These are phyloP conservation scores for Leccinum imitatum DNA, from an alignment of 768 basidiomycete genomes.

Conservation along the genomic window DNA sequence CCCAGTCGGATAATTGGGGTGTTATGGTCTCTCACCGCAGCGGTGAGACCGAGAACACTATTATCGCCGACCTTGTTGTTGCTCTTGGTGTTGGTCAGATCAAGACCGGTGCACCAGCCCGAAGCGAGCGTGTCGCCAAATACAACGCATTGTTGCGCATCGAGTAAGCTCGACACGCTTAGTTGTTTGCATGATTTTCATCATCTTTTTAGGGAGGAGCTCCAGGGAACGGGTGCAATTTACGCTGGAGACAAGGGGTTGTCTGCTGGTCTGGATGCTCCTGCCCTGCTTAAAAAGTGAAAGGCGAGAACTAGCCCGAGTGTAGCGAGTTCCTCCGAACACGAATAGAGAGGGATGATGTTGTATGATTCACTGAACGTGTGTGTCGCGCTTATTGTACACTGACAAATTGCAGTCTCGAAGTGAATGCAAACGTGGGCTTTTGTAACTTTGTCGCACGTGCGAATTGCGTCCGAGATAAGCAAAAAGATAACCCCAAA, in stretches of 20 bases:
- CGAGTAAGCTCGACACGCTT: conserved; percentile 53
- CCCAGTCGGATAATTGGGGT: conserved; percentile 96
- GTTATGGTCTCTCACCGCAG: conserved; percentile 99
- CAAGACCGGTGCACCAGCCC: conserved; percentile 97
- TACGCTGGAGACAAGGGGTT: conserved; percentile 82
- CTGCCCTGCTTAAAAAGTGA: conserved; percentile 71
- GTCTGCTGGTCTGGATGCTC: conserved; percentile 71
- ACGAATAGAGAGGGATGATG: conserved; percentile 9
- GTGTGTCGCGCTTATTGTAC: conserved; percentile 24
- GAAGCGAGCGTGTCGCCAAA: conserved; percentile 95
- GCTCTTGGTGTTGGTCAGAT: conserved; percentile 92
- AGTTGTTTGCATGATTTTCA: conserved; percentile 1
- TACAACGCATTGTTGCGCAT: conserved; percentile 90
- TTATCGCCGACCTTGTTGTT: conserved; percentile 94
- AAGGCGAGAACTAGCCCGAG: conserved; percentile 4
- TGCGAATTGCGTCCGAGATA: conserved; percentile 17
- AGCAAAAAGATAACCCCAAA: conserved; percentile 12
- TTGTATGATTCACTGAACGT: conserved; percentile 32
- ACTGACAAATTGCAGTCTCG: conserved; percentile 22
- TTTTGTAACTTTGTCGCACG: conserved; percentile 8
- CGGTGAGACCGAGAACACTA: conserved; percentile 96
- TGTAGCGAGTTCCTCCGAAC: conserved; percentile 6
- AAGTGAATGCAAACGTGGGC: conserved; percentile 17
- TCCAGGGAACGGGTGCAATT: conserved; percentile 56
- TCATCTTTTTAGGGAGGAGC: conserved; percentile 60